Conservation (phyloP, 176 grass and related monocot genomes). For the Melocanna baccifera region DNA sequence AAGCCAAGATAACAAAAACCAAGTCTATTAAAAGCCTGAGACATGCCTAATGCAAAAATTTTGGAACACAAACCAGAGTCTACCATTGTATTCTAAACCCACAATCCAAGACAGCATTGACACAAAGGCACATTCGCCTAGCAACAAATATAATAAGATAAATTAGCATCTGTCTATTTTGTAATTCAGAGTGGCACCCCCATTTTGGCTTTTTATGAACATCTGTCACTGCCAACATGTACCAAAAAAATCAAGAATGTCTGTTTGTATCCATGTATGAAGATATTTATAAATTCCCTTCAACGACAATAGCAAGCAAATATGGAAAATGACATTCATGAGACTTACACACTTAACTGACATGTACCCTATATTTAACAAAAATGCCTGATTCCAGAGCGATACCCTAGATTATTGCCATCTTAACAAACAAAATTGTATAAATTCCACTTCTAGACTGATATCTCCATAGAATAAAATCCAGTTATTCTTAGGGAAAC, state of each 20-base stretch:
- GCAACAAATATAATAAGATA: neutral
- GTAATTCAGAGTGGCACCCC: neutral
- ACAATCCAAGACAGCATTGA: neutral
- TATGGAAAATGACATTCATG: neutral
- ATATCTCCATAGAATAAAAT: slow-evolving; percentile 57
- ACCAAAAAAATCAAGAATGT: neutral
- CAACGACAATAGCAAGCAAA: neutral
- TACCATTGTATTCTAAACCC: neutral
- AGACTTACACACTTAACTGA: neutral
- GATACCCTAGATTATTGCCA: neutral
- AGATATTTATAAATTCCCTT: neutral
- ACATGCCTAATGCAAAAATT: neutral
- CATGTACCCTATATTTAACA: too few species aligned
- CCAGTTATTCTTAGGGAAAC: slow-evolving; percentile 90
- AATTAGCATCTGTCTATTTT: neutral
- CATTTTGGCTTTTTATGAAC: neutral
- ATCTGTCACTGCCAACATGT: neutral
- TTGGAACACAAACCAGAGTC: neutral
- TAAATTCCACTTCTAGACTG: neutral
- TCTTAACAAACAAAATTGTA: slow-evolving; percentile 13
- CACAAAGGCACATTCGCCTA: neutral
- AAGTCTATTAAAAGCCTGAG: neutral
- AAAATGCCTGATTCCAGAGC: neutral
- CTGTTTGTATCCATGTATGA: neutral
- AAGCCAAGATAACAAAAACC: neutral